phyloP scores from a whole-genome alignment of 1,139 yeast species.

The Suhomyces panamericanus region DNA sequence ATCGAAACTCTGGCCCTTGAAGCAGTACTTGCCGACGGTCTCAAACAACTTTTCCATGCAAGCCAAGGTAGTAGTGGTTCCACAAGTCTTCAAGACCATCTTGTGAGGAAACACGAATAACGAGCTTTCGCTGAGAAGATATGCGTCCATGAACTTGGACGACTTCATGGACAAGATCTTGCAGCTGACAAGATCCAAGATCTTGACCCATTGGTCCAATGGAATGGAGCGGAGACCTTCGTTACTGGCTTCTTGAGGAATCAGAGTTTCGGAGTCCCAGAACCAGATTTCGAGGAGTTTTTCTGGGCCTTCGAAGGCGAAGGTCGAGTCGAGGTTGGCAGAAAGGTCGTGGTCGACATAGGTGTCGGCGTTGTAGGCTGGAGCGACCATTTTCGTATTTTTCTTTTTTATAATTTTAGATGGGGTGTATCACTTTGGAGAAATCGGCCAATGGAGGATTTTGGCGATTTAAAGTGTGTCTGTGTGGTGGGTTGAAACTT shows the following conservation, averaged over 20 bases:
- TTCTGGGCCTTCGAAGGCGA: constrained; percentile 97
- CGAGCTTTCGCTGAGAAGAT: constrained; percentile 84
- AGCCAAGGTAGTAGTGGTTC: constrained; percentile 86
- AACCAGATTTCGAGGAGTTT: constrained; percentile 91
- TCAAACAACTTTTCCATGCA: constrained; percentile 70
- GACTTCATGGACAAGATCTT: constrained; percentile 81
- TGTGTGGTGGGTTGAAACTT: constrained; percentile 46
- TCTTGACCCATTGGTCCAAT: constrained; percentile 63
- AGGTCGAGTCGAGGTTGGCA: constrained; percentile 79
- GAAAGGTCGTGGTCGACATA: constrained; percentile 77
- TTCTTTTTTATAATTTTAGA: neutral
- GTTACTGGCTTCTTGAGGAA: constrained; percentile 36
- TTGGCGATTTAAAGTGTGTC: constrained; percentile 9
- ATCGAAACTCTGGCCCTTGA: constrained; percentile 18
- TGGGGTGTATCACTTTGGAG: neutral
- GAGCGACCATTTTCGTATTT: constrained; percentile 38
- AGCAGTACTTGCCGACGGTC: constrained; percentile 36
- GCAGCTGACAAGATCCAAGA: constrained; percentile 83
- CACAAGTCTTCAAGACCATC: constrained; percentile 88
- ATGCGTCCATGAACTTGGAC: constrained; percentile 71
- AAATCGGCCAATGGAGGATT: neutral
- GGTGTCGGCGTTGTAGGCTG: constrained; percentile 46
- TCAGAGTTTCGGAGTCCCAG: constrained; percentile 40
- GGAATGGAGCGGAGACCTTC: constrained; percentile 67
- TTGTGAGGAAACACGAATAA: constrained; percentile 87